Evolutionary conservation across 345 rosid species (phyloP), one percentile per base, ranked within the genome.

Genomic region (Aethionema arabicum): DNA sequence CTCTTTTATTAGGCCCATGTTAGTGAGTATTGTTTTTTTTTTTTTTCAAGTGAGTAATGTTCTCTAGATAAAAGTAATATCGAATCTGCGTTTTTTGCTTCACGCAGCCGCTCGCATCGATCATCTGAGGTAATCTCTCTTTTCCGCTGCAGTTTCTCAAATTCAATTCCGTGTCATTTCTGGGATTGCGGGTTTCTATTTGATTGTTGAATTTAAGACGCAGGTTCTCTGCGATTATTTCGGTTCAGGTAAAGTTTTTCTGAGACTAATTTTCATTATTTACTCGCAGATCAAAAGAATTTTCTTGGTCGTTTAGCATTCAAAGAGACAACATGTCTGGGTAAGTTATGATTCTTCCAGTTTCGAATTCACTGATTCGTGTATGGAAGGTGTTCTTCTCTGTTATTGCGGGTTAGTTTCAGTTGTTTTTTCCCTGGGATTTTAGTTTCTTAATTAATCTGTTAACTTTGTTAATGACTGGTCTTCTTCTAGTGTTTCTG

Each of bases 311-410:
- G 33, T 8, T 8, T 15, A 21, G 66, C 36, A 11, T 29, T 49
- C 47, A 36, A 4, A 62, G 38, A 30, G 10, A 15, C 46, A 13
- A 37, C 31, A 62, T 62, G 66, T 49, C 47, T 61, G 65, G 56
- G 45, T 47, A 36, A 61, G 56, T 9, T 10, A 6, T 7, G 5
- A 4, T 41, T n/a, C 3, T 9, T 44, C 29, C 31, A 42, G 39
- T 30, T 42, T 8, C 8, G 8, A 36, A 61, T 46, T 32, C 46
- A 32, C 33, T 46, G 8, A 46, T 33, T 59, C 14, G 8, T 32
- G 11, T 44, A 9, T 59, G 29, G 15, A 41, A 21, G 27, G 27
- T 21, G 27, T 21, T 21, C 27, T 1, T 1, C 27, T 21, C 2
- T 21, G 27, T 21, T 21, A 2, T 21, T 21, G 27, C 27, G 27